Conservation (phyloP, 2,329 filamentous ascomycete genomes). For the Neofusicoccum sp. region DNA sequence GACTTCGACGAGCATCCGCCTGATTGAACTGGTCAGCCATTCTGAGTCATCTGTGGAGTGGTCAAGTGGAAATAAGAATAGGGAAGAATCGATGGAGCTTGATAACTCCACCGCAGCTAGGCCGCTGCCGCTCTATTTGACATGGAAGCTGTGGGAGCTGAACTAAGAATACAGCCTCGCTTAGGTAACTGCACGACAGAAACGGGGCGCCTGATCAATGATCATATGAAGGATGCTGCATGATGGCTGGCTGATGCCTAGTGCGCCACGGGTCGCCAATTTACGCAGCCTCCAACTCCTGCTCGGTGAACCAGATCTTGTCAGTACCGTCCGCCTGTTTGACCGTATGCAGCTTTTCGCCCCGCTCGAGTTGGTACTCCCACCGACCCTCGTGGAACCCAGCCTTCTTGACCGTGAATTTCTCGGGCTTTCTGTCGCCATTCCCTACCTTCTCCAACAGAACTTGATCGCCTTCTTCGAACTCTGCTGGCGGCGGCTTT, state of each 20-base stretch:
- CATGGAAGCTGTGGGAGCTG: too few species aligned
- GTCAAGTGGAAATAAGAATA: too few species aligned
- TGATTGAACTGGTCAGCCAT: background rate
- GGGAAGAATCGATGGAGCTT: too few species aligned
- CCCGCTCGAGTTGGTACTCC: background rate
- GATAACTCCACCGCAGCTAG: too few species aligned
- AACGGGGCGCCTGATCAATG: too few species aligned
- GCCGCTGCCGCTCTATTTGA: too few species aligned
- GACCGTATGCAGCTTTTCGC: background rate
- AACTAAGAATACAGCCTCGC: too few species aligned
- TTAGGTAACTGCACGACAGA: too few species aligned
- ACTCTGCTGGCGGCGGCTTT: background rate
- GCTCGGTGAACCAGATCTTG: background rate
- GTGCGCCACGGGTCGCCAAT: too few species aligned
- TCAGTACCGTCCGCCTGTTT: background rate
- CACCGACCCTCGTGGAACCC: background rate
- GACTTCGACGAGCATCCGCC: background rate
- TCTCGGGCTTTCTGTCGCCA: background rate
- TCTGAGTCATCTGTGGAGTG: background rate
- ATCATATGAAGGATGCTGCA: too few species aligned
- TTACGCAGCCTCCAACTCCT: too few species aligned
- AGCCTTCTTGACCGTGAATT: background rate
- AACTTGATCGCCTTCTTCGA: background rate
- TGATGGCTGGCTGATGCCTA: too few species aligned
- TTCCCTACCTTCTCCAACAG: background rate